A percentile compares a stretch with the other conserved stretches of the same genome.
These are phyloP conservation scores for Astrothelium macrocarpum DNA, from an alignment of 495 filamentous ascomycete genomes.

Conservation along the genomic window DNA sequence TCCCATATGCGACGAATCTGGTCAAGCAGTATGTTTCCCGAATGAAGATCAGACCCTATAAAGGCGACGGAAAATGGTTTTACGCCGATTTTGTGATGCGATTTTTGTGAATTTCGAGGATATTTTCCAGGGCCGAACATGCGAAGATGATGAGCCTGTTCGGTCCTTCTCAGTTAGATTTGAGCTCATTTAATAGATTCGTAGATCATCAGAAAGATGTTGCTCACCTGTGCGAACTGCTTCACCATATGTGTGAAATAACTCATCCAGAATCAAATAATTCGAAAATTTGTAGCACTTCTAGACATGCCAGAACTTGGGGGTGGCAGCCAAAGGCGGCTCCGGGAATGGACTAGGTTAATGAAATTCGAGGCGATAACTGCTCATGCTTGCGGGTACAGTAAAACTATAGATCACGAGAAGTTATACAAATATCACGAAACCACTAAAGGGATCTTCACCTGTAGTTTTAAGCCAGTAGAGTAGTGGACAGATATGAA, in stretches of 20 bases:
- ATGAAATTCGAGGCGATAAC: slow-evolving; percentile 40
- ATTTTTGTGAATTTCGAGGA: too few relatives aligned
- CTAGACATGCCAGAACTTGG: slow-evolving; percentile 30
- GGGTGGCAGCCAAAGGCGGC: slow-evolving; percentile 32
- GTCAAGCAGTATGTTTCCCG: slow-evolving; percentile 33
- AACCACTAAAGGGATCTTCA: too few relatives aligned
- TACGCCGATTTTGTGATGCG: slow-evolving; percentile 34
- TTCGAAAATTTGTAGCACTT: background rate
- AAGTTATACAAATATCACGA: too few relatives aligned
- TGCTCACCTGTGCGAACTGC: slow-evolving; percentile 28
- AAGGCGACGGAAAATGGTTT: slow-evolving; percentile 32
- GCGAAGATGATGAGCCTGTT: too few relatives aligned
- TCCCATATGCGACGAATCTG: slow-evolving; percentile 35
- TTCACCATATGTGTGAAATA: slow-evolving; percentile 15
- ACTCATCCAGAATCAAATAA: slow-evolving; percentile 7
- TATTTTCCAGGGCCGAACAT: too few relatives aligned
- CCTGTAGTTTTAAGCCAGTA: too few relatives aligned
- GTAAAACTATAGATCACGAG: too few relatives aligned
- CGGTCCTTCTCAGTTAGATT: too few relatives aligned
- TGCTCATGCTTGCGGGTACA: slow-evolving; percentile 36
- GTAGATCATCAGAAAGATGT: too few relatives aligned
- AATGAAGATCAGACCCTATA: slow-evolving; percentile 29
- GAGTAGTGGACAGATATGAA: too few relatives aligned
- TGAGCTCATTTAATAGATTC: too few relatives aligned
- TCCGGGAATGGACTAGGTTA: slow-evolving; percentile 38